Conservation (phyloP, 331 rosid species). For the Pyracantha coccinea region DNA sequence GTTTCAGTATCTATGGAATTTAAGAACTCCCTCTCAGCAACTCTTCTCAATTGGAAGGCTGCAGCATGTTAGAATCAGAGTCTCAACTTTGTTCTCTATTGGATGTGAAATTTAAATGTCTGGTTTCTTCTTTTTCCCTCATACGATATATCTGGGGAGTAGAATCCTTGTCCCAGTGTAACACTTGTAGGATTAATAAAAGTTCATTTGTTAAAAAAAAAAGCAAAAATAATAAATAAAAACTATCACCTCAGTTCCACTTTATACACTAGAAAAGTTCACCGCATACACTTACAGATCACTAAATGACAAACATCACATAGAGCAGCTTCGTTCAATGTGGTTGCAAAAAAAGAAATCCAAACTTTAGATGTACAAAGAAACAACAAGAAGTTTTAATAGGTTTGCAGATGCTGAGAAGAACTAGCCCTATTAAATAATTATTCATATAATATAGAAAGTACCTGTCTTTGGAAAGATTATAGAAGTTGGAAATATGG, state of each 20-base stretch:
- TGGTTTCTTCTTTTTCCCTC: not conserved
- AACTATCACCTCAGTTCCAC: not conserved
- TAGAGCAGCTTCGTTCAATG: not conserved
- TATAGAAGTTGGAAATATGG: slow-evolving; percentile 77
- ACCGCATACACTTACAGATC: not conserved
- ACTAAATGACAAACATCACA: not conserved
- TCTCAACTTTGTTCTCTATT: not conserved
- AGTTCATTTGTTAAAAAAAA: not conserved
- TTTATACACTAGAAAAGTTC: not conserved
- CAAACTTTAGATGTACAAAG: not conserved
- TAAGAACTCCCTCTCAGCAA: not conserved
- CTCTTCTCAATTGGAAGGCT: not conserved
- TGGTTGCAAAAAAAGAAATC: not conserved
- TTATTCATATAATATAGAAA: slow-evolving; percentile 15
- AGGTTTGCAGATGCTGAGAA: not conserved
- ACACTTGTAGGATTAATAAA: not conserved
- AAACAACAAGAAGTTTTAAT: not conserved
- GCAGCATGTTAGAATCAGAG: not conserved
- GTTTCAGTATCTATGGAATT: not conserved
- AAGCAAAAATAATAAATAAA: not conserved
- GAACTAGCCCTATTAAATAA: not conserved
- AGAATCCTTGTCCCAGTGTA: not conserved
- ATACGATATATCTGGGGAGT: not conserved
- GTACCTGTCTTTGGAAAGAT: slow-evolving; percentile 94
- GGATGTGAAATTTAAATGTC: not conserved